Evolutionary conservation across 768 basidiomycete species (phyloP), one percentile per base, ranked within the genome.

Genomic region (Xerocomus spinulosus): DNA sequence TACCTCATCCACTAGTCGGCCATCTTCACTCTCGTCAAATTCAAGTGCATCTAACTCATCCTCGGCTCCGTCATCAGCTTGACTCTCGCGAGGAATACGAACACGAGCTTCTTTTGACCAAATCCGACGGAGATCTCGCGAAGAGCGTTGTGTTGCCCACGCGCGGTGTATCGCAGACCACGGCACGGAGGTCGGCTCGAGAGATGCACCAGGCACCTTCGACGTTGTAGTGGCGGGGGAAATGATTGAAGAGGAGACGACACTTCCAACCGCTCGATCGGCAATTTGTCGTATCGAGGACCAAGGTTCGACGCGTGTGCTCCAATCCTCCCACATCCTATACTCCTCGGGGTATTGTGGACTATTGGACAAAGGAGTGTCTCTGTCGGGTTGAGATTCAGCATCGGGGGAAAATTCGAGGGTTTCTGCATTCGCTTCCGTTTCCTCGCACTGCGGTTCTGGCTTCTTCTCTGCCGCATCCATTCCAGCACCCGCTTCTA

Each of bases 191-290:
- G 83, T 86, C 0, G 79, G 67, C 17, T 82, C 80, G 20, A 59
- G 55, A 15, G 44, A 48, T 18, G 50, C 9, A 34, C 47, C 26
- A 38, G 47, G 12, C 32, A 23, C 36, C 36, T 66, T 60, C 50
- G 71, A 60, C 25, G 48, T 29, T 17, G 37, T 35, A 20, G 58
- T 12, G 24, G 39, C 35, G 33, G 53, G 39, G 15, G 41, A 48
- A 35, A 52, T 36, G 7, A 52, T 33, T 37, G 57, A 50, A 39
- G 67, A 58, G 44, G 73, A 64, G 57, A 80, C 74, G 12, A 82
- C 80, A 48, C 74, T 77, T 14, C 88, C 90, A 15, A 90, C 75
- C 13, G 85, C 84, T 53, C 81, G 77, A 66, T 91, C 88, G 30
- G 87, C 85, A 56, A 89, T 81, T 49, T 79, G 80, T 38, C 79